Conservation (phyloP, 2,329 filamentous ascomycete genomes). For the Rutstroemia sp. region DNA sequence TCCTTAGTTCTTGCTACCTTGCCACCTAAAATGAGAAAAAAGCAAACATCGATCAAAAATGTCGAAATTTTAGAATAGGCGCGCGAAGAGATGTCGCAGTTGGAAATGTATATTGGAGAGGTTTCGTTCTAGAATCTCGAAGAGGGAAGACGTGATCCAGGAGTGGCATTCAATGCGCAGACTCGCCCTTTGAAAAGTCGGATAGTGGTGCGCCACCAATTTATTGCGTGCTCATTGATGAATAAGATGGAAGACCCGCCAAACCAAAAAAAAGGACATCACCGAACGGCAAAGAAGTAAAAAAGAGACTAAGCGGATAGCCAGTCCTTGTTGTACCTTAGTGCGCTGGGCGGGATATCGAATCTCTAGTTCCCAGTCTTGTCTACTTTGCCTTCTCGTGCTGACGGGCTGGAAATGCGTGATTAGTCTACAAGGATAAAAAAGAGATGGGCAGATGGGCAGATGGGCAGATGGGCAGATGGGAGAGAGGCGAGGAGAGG, state of each 20-base stretch:
- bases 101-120: neutral
- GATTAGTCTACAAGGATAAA: neutral
- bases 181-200: conserved; percentile 1
- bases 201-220: conserved; percentile 4
- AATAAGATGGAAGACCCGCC: conserved; percentile 7
- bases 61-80: neutral
- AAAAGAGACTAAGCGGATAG: neutral
- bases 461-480: too few species aligned
- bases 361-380: neutral
- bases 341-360: neutral
- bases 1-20: neutral
- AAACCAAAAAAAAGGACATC: neutral
- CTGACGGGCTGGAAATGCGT: neutral
- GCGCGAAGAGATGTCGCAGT: neutral
- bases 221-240: conserved; percentile 9
- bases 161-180: neutral
- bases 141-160: conserved; percentile 5
- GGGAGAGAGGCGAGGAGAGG: too few species aligned
- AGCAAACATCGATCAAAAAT: conserved; percentile 1
- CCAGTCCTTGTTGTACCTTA: neutral
- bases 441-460: too few species aligned
- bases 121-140: conserved; percentile 3
- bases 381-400: neutral
- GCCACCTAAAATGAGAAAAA: neutral
- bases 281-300: neutral